These are phyloP conservation scores for Neurospora sp. DNA, from an alignment of 495 filamentous ascomycete species.

Conservation along the genomic window DNA sequence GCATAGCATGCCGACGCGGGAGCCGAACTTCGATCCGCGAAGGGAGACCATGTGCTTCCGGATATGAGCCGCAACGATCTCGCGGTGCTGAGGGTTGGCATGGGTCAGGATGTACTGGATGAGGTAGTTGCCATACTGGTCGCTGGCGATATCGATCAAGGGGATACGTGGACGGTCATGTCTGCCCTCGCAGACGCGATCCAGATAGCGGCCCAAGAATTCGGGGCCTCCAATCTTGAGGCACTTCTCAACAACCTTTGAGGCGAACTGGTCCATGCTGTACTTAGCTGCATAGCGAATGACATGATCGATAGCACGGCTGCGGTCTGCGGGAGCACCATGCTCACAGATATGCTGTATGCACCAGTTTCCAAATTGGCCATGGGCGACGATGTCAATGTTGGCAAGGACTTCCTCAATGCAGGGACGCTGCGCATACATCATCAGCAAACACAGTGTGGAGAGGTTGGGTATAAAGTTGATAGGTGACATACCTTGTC, in stretches of 20 bases:
- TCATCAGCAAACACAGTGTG: conserved; percentile 25
- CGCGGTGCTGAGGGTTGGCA: conserved; percentile 74
- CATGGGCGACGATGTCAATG: conserved; percentile 91
- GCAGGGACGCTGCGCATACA: conserved; percentile 62
- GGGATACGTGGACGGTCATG: conserved; percentile 90
- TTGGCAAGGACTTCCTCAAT: conserved; percentile 92
- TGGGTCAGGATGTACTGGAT: conserved; percentile 94
- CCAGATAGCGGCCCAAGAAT: conserved; percentile 86
- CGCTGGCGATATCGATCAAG: conserved; percentile 94
- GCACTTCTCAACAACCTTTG: conserved; percentile 98
- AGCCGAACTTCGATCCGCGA: conserved; percentile 95
- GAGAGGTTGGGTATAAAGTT: background rate
- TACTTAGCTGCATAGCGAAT: conserved; percentile 88
- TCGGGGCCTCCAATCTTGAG: conserved; percentile 90
- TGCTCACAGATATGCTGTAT: conserved; percentile 99
- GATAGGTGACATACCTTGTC: conserved; percentile 62
- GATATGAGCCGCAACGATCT: conserved; percentile 86
- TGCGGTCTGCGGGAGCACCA: conserved; percentile 82
- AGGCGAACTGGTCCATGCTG: conserved; percentile 98
- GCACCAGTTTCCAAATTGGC: conserved; percentile 99
- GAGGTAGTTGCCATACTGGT: conserved; percentile 97
- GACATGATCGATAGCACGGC: conserved; percentile 87
- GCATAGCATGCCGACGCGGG: conserved; percentile 96
- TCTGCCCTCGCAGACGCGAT: conserved; percentile 85
- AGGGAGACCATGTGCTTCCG: conserved; percentile 99